Evolutionary conservation across 2,329 filamentous ascomycete species (phyloP).

Genomic region (Exophiala mesophila): DNA sequence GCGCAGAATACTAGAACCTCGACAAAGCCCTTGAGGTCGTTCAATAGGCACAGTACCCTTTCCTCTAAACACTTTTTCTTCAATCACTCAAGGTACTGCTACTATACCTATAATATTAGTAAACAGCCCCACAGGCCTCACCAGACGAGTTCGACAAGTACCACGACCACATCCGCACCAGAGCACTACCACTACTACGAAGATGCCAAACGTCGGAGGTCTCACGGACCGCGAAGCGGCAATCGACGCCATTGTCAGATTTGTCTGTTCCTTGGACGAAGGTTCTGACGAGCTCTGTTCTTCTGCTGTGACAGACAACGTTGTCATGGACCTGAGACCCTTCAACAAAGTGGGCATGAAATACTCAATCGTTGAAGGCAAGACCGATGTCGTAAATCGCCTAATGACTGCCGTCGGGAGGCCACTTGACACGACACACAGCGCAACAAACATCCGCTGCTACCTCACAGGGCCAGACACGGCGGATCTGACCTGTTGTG

Average conservation of each 20-base stretch:
- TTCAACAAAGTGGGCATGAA: constrained; percentile 5
- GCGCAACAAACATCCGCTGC: constrained; percentile 13
- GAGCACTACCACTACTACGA: not conserved
- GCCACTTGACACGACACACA: constrained; percentile 14
- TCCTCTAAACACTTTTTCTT: no score
- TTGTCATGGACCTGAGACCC: constrained; percentile 7
- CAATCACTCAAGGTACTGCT: no score
- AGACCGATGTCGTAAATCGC: constrained; percentile 5
- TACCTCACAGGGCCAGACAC: constrained; percentile 10
- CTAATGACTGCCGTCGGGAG: constrained; percentile 12
- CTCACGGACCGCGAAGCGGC: constrained; percentile 15
- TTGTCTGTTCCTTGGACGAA: constrained; percentile 13
- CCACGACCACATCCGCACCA: no score
- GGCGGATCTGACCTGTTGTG: constrained; percentile 7
- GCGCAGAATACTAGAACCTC: no score
- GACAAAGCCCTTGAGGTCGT: no score
- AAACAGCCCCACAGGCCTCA: no score
- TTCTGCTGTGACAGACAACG: constrained; percentile 13
- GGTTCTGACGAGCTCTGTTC: constrained; percentile 9
- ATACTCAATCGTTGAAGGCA: constrained; percentile 1
- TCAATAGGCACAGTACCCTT: no score
- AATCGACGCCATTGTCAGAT: constrained; percentile 15
- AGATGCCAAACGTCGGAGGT: constrained; percentile 15
- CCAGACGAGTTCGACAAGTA: no score
- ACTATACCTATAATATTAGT: no score